A percentile compares a stretch with the other conserved stretches of the same genome.
Evolutionary conservation across 768 basidiomycete genomes (phyloP).

Genomic region (Paxillus ammoniavirescens): DNA sequence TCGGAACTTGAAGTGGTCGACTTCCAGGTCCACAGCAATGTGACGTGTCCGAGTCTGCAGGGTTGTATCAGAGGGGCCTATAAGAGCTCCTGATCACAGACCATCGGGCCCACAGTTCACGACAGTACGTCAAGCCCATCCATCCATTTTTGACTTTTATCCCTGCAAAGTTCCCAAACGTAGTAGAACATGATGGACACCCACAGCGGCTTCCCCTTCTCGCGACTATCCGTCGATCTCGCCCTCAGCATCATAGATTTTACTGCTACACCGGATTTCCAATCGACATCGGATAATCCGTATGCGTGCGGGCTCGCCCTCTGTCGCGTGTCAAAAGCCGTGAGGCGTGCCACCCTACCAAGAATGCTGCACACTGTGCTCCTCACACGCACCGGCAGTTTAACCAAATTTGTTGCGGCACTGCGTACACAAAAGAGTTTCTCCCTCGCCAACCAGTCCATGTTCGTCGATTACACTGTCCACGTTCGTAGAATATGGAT

Average conservation of each 20-base stretch:
- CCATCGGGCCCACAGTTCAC: too few species aligned
- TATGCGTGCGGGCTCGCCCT: conserved; percentile 31
- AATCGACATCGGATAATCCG: background rate
- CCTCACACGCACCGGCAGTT: conserved; percentile 26
- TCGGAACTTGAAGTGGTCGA: too few species aligned
- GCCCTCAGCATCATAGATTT: conserved; percentile 33
- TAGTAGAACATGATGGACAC: too few species aligned
- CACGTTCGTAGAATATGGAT: conserved; percentile 37
- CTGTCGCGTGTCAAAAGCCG: conserved; percentile 31
- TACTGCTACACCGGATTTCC: conserved; percentile 28
- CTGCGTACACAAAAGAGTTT: conserved; percentile 27
- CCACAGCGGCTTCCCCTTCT: conserved; percentile 13
- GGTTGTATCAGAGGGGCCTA: too few species aligned
- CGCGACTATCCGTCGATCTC: conserved; percentile 35
- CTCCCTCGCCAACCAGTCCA: conserved; percentile 10
- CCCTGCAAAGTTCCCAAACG: too few species aligned
- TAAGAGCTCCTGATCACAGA: too few species aligned
- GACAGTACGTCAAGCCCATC: too few species aligned
- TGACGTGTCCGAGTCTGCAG: too few species aligned
- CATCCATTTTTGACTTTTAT: too few species aligned
- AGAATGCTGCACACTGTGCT: conserved; percentile 39
- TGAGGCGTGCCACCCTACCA: conserved; percentile 37
- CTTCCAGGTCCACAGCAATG: too few species aligned
- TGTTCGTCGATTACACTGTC: conserved; percentile 31
- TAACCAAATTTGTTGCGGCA: conserved; percentile 33